Conservation (phyloP, 371 early-diverging fungal species). For the Ordospora pajunii region DNA sequence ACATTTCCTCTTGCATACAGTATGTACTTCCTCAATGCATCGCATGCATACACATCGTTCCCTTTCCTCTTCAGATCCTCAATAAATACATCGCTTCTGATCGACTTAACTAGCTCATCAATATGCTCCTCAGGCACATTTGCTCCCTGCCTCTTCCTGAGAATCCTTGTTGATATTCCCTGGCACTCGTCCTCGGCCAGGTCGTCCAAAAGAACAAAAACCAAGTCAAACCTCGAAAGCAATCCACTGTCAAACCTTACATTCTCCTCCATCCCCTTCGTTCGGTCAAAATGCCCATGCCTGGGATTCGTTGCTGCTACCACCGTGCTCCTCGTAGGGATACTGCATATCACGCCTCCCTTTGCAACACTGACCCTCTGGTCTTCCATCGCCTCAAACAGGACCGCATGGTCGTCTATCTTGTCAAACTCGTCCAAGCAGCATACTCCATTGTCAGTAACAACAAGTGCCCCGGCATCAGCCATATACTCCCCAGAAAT, state of each 20-base stretch:
- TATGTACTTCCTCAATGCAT: slow-evolving; percentile 63
- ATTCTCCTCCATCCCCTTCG: slow-evolving; percentile 59
- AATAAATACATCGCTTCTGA: neutral
- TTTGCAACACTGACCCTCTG: slow-evolving; percentile 56
- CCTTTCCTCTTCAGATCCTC: slow-evolving; percentile 59
- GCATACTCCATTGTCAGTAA: slow-evolving; percentile 65
- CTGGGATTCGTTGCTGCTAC: slow-evolving; percentile 60
- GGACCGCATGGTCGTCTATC: slow-evolving; percentile 59
- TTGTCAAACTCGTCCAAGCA: slow-evolving; percentile 68
- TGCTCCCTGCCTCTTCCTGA: slow-evolving; percentile 11
- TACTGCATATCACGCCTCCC: slow-evolving; percentile 58
- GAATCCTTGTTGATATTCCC: slow-evolving; percentile 26
- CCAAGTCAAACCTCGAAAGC: slow-evolving; percentile 57
- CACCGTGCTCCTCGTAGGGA: slow-evolving; percentile 52
- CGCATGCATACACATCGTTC: slow-evolving; percentile 63
- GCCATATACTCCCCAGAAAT: slow-evolving; percentile 69
- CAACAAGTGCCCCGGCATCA: slow-evolving; percentile 67
- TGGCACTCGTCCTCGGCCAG: slow-evolving; percentile 40
- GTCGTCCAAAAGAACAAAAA: slow-evolving; percentile 53
- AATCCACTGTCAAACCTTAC: slow-evolving; percentile 48
- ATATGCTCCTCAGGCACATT: neutral
- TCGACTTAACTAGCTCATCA: neutral
- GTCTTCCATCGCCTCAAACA: slow-evolving; percentile 60
- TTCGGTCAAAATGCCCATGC: slow-evolving; percentile 49
- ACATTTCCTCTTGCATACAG: slow-evolving; percentile 51